Base-by-base conservation (phyloP, 306 rosid species). In the Arachis stenosperma region DNA sequence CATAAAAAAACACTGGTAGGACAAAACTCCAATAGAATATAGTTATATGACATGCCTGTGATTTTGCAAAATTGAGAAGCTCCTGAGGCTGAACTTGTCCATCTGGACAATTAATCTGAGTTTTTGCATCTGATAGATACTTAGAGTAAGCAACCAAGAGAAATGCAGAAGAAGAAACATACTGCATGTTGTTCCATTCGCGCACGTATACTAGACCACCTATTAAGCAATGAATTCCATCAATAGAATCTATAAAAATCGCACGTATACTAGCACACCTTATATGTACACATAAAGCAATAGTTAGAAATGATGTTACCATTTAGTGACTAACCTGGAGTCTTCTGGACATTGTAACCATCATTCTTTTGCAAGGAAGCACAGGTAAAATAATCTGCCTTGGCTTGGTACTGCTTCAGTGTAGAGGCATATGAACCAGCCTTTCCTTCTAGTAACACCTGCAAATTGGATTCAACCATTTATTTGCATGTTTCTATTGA, bases 151-250 rank as follows among this genome's bases (percentile, higher is more conserved):
- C 93, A 22, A 84, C 89, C 37, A 69, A 57, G 55, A 93, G 88
- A 80, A 90, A 93, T 4, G 96, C 78, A 36, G 97, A 87, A 5
- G 98, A 81, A 7, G 96, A 78, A 69, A 62, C 97, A 80, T 90
- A 93, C 70, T 90, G 98, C 90, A 93, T 64, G 84, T 93, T 93
- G 89, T 93, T 84, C 98, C 98, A 93, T 52, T 90, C 89, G 0
- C 76, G 87, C 41, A 89, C 86, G 62, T 90, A 93, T 53, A 93
- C 22, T 41, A 93, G 77, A 7, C 97, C 98, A 17, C 95, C 98
- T 90, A 74, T 29, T 6, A 27, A 75, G 59, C 47, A 44, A 2
- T 59, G 41, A 56, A 30, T 51, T 56, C 40, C 8, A 75, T 44
- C 59, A 22, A 22, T 61, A 33, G 37, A 33, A 33, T 4, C 0